Conservation (phyloP, 495 filamentous ascomycete genomes). For the Hypoxylon subgilvum region DNA sequence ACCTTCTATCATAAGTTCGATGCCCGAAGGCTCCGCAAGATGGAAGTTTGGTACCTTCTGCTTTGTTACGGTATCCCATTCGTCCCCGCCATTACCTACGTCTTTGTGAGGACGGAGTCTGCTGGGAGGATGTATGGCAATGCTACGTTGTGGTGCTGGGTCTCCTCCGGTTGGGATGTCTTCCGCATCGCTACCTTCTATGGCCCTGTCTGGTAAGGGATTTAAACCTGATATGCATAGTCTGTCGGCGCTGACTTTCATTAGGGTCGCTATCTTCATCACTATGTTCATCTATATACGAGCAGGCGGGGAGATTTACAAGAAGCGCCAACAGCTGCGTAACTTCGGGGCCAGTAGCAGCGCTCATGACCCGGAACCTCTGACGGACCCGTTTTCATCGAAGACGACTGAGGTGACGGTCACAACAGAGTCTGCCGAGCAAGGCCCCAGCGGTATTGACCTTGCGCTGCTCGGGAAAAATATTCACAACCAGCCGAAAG, state of each 20-base stretch:
- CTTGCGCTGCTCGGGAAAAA: conserved; percentile 36
- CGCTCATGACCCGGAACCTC: conserved; percentile 49
- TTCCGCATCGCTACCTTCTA: conserved; percentile 82
- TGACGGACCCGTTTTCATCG: conserved; percentile 56
- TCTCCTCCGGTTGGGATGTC: conserved; percentile 67
- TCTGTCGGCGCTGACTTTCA: conserved; percentile 15
- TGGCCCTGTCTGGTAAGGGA: conserved; percentile 76
- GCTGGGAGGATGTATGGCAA: conserved; percentile 72
- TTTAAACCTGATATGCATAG: background rate
- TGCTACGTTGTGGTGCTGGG: conserved; percentile 88
- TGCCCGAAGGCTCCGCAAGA: conserved; percentile 65
- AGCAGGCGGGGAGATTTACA: conserved; percentile 73
- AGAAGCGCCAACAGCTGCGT: conserved; percentile 55
- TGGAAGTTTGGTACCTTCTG: conserved; percentile 76
- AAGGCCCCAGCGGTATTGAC: conserved; percentile 23
- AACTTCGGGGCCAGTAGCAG: conserved; percentile 48
- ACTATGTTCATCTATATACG: conserved; percentile 77
- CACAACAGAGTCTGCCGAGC: conserved; percentile 48
- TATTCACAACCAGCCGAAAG: conserved; percentile 24
- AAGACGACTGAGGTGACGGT: conserved; percentile 65
- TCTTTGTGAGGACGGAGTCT: conserved; percentile 62
- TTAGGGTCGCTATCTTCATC: conserved; percentile 65
- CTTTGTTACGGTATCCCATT: conserved; percentile 79
- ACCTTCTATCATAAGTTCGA: conserved; percentile 83
- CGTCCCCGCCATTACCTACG: conserved; percentile 69